Percentiles rank a stretch among this genome's conserved stretches.
These are phyloP conservation scores for Leishmania mexicana DNA, from an alignment of 208 protist genomes.

Conservation along the genomic window DNA sequence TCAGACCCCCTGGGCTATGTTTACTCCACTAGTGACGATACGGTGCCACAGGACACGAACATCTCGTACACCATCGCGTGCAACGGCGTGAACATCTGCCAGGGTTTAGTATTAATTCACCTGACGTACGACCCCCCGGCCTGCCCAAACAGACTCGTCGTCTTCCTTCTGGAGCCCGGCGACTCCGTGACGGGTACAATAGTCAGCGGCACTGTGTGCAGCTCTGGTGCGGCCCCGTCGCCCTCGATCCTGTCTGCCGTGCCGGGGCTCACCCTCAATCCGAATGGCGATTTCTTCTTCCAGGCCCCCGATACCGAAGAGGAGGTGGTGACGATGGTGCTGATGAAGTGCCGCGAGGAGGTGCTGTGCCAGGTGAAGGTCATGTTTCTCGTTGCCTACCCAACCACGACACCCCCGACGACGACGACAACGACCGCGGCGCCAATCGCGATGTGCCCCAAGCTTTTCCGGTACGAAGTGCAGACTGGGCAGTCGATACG, in stretches of 20 bases:
- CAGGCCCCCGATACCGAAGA: constrained; percentile 44
- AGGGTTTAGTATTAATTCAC: constrained; percentile 32
- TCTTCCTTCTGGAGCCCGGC: constrained; percentile 28
- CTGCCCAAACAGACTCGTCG: constrained; percentile 23
- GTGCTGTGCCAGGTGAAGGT: constrained; percentile 48
- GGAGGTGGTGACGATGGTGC: constrained; percentile 37
- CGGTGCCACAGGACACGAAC: constrained; percentile 23
- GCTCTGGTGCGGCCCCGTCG: constrained; percentile 39
- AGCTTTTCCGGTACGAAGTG: constrained; percentile 51
- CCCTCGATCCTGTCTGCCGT: constrained; percentile 30
- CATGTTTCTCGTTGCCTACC: constrained; percentile 40
- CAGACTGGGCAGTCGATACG: constrained; percentile 47
- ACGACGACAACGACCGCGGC: constrained; percentile 22
- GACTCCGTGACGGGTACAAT: constrained; percentile 25
- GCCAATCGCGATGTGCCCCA: constrained; percentile 31
- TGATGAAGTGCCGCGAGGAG: constrained; percentile 49
- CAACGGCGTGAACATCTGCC: constrained; percentile 42
- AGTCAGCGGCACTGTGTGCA: constrained; percentile 23
- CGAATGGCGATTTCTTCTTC: constrained; percentile 44
- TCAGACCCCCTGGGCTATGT: constrained; percentile 41
- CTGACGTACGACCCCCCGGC: constrained; percentile 28
- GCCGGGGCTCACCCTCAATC: constrained; percentile 18
- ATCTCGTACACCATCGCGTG: constrained; percentile 43
- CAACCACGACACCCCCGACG: constrained; percentile 28
- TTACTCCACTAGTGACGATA: constrained; percentile 29